These are phyloP conservation scores for Magnolia kwangsiensis DNA, from an alignment of 164 flowering plant species.

Conservation along the genomic window DNA sequence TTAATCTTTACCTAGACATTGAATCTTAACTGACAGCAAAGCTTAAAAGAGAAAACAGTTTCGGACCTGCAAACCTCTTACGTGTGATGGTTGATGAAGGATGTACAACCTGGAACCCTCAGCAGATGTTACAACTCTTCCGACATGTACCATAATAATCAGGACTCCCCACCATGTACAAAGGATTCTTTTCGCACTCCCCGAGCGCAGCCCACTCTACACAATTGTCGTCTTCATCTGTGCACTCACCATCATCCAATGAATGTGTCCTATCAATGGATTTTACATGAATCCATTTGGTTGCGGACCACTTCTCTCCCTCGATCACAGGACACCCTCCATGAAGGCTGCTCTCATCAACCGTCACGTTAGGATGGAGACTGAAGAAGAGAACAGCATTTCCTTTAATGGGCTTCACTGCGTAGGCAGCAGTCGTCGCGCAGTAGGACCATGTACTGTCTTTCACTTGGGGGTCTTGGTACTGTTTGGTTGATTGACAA, in stretches of 20 bases:
- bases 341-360: slow-evolving; percentile 63
- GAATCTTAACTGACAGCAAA: neutral
- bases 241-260: slow-evolving; percentile 47
- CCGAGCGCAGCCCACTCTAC: slow-evolving; percentile 74
- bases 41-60: neutral
- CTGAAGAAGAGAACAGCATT: slow-evolving; percentile 75
- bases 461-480: slow-evolving; percentile 24
- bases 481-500: slow-evolving; percentile 9
- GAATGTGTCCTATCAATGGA: slow-evolving; percentile 7
- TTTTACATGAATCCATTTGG: slow-evolving; percentile 51
- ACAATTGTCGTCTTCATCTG: slow-evolving; percentile 74
- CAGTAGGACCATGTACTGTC: slow-evolving; percentile 51
- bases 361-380: slow-evolving; percentile 46
- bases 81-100: neutral
- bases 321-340: slow-evolving; percentile 65
- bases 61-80: neutral
- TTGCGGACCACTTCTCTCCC: slow-evolving; percentile 83
- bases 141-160: slow-evolving; percentile 83
- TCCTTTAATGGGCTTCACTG: slow-evolving; percentile 63
- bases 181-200: slow-evolving; percentile 76
- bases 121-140: slow-evolving; percentile 76
- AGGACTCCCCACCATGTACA: slow-evolving; percentile 77
- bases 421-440: slow-evolving; percentile 16
- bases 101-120: neutral
- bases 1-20: neutral